phyloP scores from a whole-genome alignment of 768 basidiomycete genomes.

The Symmetrospora coprosmae region DNA sequence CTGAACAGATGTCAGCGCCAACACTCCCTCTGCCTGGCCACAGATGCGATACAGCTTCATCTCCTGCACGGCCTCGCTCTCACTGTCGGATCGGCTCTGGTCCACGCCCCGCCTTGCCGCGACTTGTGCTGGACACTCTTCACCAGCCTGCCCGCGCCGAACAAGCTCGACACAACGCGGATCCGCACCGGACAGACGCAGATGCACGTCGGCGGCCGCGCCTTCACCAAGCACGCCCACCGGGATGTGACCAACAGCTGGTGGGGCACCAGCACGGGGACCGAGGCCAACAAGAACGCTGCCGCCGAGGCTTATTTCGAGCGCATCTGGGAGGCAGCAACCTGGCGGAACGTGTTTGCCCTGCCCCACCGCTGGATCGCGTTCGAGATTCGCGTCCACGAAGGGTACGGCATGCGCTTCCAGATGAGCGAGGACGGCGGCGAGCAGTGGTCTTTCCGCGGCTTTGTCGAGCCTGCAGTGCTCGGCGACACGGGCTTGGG shows the following conservation, averaged over 20 bases:
- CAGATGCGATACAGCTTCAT: slow-evolving; percentile 13
- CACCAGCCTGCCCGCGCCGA: not conserved
- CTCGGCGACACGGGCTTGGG: not conserved
- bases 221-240: slow-evolving; percentile 18
- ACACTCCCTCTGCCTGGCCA: no score
- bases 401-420: slow-evolving; percentile 16
- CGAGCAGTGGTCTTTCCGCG: slow-evolving; percentile 14
- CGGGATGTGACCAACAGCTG: slow-evolving; percentile 11
- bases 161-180: not conserved
- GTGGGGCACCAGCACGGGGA: slow-evolving; percentile 8
- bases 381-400: not conserved
- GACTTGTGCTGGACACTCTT: not conserved
- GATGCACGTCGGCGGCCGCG: slow-evolving; percentile 5
- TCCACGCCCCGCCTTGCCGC: not conserved
- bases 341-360: slow-evolving; percentile 12
- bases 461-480: slow-evolving; percentile 6
- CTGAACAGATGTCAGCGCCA: no score
- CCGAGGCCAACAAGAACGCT: slow-evolving; percentile 1
- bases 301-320: not conserved
- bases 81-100: slow-evolving; percentile 10
- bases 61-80: slow-evolving; percentile 11
- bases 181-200: no score
- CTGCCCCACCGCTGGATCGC: slow-evolving; percentile 2
- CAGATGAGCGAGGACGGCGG: not conserved
- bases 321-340: not conserved